Evolutionary conservation across 2,329 filamentous ascomycete species (phyloP).

Genomic region (Aspergillus felis): DNA sequence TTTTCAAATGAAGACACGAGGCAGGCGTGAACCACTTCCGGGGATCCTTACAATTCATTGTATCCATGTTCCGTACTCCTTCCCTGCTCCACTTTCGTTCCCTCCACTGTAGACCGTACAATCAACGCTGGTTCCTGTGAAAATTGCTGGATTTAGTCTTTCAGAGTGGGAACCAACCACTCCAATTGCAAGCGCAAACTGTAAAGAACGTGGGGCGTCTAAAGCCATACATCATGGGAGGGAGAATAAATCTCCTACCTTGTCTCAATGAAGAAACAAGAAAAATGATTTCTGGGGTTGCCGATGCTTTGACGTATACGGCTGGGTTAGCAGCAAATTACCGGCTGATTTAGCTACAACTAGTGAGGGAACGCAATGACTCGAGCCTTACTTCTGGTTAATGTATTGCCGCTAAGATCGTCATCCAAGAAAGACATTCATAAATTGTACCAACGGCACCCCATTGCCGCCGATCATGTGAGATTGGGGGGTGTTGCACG

Average conservation of each 20-base stretch:
- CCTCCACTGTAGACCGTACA: neutral
- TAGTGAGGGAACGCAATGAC: neutral
- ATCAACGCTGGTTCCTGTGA: neutral
- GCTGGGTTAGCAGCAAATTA: neutral
- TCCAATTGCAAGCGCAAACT: neutral
- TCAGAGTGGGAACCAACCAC: neutral
- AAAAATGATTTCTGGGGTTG: neutral
- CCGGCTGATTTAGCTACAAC: neutral
- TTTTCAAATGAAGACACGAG: neutral
- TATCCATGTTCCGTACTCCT: neutral
- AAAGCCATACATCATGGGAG: neutral
- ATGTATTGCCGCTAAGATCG: neutral
- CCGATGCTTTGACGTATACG: neutral
- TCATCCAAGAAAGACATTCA: conserved; percentile 10
- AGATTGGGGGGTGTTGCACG: conserved; percentile 8
- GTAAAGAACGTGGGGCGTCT: neutral
- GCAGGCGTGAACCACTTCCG: neutral
- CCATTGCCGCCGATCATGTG: conserved; percentile 22
- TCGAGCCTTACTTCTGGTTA: neutral
- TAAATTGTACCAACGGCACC: conserved; percentile 10
- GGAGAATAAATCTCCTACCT: neutral
- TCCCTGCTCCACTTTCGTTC: neutral
- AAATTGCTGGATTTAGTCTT: neutral
- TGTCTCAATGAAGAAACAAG: neutral
- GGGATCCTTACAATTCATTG: neutral